Percentiles rank a stretch among this genome's conserved stretches.
Evolutionary conservation across 768 basidiomycete species (phyloP).

Genomic region (Tricholomella constricta): DNA sequence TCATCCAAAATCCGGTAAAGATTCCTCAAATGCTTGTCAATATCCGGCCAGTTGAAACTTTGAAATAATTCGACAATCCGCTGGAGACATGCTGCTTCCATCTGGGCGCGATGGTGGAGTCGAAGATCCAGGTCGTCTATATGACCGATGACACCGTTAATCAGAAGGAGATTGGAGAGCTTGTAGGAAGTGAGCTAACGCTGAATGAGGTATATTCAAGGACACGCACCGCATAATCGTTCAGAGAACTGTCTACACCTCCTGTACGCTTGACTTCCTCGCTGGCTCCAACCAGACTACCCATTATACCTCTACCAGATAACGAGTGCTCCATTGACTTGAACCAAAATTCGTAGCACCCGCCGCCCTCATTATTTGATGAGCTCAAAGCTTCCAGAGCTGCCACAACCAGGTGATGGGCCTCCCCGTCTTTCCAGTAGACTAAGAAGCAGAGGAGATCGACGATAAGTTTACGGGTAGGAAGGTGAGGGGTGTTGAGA

Average conservation of each 20-base stretch:
- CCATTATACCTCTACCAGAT: slow-evolving; percentile 90
- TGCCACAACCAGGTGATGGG: slow-evolving; percentile 66
- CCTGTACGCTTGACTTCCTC: slow-evolving; percentile 78
- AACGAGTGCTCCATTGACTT: slow-evolving; percentile 75
- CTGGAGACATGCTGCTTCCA: slow-evolving; percentile 85
- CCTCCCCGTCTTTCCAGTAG: slow-evolving; percentile 63
- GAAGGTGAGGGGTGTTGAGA: slow-evolving; percentile 78
- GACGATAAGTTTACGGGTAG: slow-evolving; percentile 73
- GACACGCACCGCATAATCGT: slow-evolving; percentile 80
- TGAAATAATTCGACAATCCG: slow-evolving; percentile 71
- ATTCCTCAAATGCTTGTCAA: slow-evolving; percentile 66
- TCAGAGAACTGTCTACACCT: slow-evolving; percentile 66
- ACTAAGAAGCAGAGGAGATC: slow-evolving; percentile 80
- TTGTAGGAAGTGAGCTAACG: slow-evolving; percentile 26
- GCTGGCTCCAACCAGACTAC: slow-evolving; percentile 92
- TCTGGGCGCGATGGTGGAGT: slow-evolving; percentile 82
- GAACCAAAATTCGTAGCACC: slow-evolving; percentile 88
- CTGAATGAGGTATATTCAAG: slow-evolving; percentile 4
- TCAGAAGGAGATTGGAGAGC: slow-evolving; percentile 72
- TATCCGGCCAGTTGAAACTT: slow-evolving; percentile 59
- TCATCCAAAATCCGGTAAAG: slow-evolving; percentile 67
- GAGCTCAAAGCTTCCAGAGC: slow-evolving; percentile 76
- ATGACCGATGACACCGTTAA: slow-evolving; percentile 64
- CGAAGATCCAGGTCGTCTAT: slow-evolving; percentile 83
- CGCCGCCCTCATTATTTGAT: slow-evolving; percentile 59